These are phyloP conservation scores for Erythrophleum fordii DNA, from an alignment of 306 rosid species.

Conservation along the genomic window DNA sequence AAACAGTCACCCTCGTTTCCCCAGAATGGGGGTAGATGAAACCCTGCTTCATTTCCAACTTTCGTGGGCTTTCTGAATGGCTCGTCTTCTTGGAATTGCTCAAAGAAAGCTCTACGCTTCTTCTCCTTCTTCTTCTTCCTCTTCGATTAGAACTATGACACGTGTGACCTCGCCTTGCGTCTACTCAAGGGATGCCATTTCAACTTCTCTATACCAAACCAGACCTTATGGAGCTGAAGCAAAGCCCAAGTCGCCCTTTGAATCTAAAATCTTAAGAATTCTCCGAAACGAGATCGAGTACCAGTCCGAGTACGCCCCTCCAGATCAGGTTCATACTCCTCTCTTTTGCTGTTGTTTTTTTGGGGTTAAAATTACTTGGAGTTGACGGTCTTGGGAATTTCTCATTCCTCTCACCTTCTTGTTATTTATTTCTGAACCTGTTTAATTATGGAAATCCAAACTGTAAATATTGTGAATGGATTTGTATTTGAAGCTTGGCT, in stretches of 20 bases:
- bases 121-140: not conserved
- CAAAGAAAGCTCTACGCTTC: not conserved
- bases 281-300: constrained; percentile 69
- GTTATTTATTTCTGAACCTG: not conserved
- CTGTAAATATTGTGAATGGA: not conserved
- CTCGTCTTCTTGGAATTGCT: not conserved
- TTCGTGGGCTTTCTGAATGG: not conserved
- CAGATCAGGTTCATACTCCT: constrained; percentile 60
- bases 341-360: not conserved
- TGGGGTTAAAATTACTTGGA: not conserved
- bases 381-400: not conserved
- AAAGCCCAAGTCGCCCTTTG: constrained; percentile 62
- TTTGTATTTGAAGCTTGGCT: not conserved
- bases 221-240: constrained; percentile 10
- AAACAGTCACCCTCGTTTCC: too few relatives aligned
- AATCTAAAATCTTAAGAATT: constrained; percentile 67
- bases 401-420: not conserved
- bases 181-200: not conserved
- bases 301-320: constrained; percentile 68
- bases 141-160: not conserved
- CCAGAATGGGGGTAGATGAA: not conserved
- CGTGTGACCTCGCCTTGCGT: not conserved
- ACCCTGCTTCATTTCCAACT: not conserved
- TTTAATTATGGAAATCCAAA: not conserved
- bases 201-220: not conserved